Percentiles rank a stretch among this genome's conserved stretches.
phyloP scores from a whole-genome alignment of 2,329 filamentous ascomycete genomes.

The Rhinocladiella similis region DNA sequence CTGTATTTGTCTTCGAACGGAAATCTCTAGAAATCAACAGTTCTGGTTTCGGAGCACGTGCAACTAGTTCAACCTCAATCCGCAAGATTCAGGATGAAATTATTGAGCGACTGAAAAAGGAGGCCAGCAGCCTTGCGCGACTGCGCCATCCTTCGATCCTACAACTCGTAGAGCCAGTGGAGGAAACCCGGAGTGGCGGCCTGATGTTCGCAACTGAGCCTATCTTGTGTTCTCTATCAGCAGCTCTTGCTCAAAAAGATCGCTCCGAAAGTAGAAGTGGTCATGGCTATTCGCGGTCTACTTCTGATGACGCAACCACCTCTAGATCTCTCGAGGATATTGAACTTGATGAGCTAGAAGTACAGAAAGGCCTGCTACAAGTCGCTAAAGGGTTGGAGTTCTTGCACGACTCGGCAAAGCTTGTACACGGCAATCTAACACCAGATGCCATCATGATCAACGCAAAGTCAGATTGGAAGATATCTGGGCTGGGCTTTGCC shows the following conservation, averaged over 20 bases:
- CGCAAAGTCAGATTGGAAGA: constrained; percentile 98
- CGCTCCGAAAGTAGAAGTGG: constrained; percentile 62
- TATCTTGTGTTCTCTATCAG: constrained; percentile 83
- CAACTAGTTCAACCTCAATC: constrained; percentile 62
- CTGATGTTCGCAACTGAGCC: constrained; percentile 94
- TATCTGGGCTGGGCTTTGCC: constrained; percentile 89
- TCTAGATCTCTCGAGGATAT: constrained; percentile 73
- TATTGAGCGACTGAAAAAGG: constrained; percentile 84
- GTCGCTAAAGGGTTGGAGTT: constrained; percentile 94
- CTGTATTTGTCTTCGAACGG: constrained; percentile 91
- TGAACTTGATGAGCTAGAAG: constrained; percentile 94
- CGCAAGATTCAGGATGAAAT: constrained; percentile 87
- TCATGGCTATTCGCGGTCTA: constrained; percentile 43
- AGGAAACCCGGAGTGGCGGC: constrained; percentile 87
- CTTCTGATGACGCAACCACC: constrained; percentile 55
- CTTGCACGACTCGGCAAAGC: constrained; percentile 87
- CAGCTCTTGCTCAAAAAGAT: constrained; percentile 82
- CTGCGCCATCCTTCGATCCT: constrained; percentile 88
- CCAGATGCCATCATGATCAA: constrained; percentile 94
- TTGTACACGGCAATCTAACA: constrained; percentile 92
- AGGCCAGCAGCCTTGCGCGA: constrained; percentile 83
- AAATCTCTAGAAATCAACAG: constrained; percentile 73
- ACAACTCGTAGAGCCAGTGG: constrained; percentile 90
- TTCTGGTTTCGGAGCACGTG: constrained; percentile 60
- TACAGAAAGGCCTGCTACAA: constrained; percentile 93